Evolutionary conservation across 176 grass and related monocot genomes (phyloP), one percentile per base, ranked within the genome.

Genomic region (Carex littledalei): DNA sequence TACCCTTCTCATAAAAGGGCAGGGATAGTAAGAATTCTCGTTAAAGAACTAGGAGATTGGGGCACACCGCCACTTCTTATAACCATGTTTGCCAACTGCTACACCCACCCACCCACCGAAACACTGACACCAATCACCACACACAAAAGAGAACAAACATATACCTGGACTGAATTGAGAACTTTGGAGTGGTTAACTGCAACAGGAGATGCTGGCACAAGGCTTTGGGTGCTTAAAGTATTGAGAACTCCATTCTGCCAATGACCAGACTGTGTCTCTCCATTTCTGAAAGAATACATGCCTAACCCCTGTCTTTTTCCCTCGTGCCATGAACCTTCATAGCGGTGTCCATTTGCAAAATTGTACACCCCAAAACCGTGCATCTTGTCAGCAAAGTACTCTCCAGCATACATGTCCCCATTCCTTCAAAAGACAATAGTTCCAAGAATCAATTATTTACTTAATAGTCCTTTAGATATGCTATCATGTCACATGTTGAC

Each of bases 351-450:
- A 84, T 99, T 95, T 71, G 91, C 97, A 92, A 99, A 99, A 84
- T 86, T 94, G 84, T 99, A 99, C 17, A 95, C 88, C 45, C 97
- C 97, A 61, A 99, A 99, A 58, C 97, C 97, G 1, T 99, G 97
- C 97, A 99, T 99, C 75, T 92, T 92, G 85, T 99, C 97, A 77
- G 91, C 93, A 84, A 99, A 95, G 87, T 99, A 99, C 75, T 99
- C 97, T 66, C 97, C 97, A 32, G 97, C 90, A 58, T 92, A 99
- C 54, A 87, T 92, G 61, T 99, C 96, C 22, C 96, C 96, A 89
- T 99, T 99, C 90, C 96, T 94, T 86, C 57, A 85, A 31, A 92
- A 41, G 21, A 56, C 52, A 78, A 78, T 78, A 77, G 73, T 77
- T 3, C 39, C 45, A 55, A 54, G 74, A 56, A 49, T 16, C 1